Evolutionary conservation across 2,329 filamentous ascomycete species (phyloP), one percentile per base, ranked within the genome.

Genomic region (Xylariaceae sp.): DNA sequence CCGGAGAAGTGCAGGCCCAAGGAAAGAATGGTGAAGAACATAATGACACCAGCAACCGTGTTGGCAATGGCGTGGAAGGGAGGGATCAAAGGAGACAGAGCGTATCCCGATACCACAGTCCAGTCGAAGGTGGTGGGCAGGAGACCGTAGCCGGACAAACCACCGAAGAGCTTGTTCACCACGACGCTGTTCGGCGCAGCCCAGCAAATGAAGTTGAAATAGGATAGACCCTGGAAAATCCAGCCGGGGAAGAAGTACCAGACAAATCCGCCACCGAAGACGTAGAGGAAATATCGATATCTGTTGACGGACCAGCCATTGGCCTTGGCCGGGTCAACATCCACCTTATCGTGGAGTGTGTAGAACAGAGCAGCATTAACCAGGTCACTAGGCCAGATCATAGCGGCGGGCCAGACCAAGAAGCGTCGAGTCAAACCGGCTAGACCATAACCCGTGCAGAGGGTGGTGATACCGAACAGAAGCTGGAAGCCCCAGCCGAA

Each of bases 71-170:
- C 79, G 57, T 80, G 77, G 60, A 74, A 80, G 2, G 80, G 80
- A 1, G 77, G 72, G 45, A 81, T 79, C 20, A 83, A 63, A 7
- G 79, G 80, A n/a, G 73, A 77, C 10, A 65, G 62, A 41, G 78
- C 67, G 55, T 76, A 83, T 10, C 74, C 79, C 2, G 75, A 72
- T 47, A 83, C 69, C 42, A 79, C 72, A 40, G 74, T 76, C 82
- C 83, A 86, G 63, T 86, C 82, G 46, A 86, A 80, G 0, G 81
- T 83, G 12, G 85, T 73, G 10, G 82, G 82, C 21, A 85, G 69
- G 11, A 86, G 64, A 1, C 77, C 80, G 4, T 85, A 65, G 1
- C 82, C 82, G 5, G 76, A 76, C 44, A 72, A 71, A 5, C 79
- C 80, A 3, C 82, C 82, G 47, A 85, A 85, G 6, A 86, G 58